Conservation (phyloP, 805 yeast genomes). For the Candida easanensis region DNA sequence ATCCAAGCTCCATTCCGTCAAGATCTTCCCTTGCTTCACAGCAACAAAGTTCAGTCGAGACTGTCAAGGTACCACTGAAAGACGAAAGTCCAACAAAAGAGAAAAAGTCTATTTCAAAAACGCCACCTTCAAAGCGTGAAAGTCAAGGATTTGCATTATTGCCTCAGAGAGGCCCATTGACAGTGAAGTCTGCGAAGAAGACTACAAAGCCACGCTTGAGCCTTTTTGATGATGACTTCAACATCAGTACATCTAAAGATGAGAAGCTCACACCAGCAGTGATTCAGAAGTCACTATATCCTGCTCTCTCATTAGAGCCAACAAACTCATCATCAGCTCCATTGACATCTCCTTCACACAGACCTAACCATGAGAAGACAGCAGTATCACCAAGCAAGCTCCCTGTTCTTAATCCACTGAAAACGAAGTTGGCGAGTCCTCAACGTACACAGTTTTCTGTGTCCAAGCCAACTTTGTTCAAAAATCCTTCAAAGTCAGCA, state of each 20-base stretch:
- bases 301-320: slow-evolving; percentile 14
- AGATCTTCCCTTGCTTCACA: slow-evolving; percentile 3
- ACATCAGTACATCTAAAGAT: slow-evolving; percentile 11
- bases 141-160: slow-evolving; percentile 31
- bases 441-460: too few species aligned
- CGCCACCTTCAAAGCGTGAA: slow-evolving; percentile 26
- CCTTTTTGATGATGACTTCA: slow-evolving; percentile 15
- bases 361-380: too few species aligned
- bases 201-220: slow-evolving; percentile 12
- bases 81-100: slow-evolving; percentile 13
- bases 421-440: too few species aligned
- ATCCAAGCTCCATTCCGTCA: slow-evolving; percentile 10
- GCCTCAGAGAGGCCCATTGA: slow-evolving; percentile 30
- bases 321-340: slow-evolving; percentile 10
- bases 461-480: background rate
- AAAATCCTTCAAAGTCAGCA: background rate
- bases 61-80: slow-evolving; percentile 20
- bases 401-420: too few species aligned
- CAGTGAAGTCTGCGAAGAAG: slow-evolving; percentile 28
- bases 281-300: slow-evolving; percentile 19
- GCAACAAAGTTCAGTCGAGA: slow-evolving; percentile 13
- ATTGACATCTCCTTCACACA: too few species aligned
- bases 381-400: too few species aligned
- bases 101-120: slow-evolving; percentile 10
- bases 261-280: slow-evolving; percentile 9